phyloP scores from a whole-genome alignment of 345 rosid genomes.

The Aethionema arabicum region DNA sequence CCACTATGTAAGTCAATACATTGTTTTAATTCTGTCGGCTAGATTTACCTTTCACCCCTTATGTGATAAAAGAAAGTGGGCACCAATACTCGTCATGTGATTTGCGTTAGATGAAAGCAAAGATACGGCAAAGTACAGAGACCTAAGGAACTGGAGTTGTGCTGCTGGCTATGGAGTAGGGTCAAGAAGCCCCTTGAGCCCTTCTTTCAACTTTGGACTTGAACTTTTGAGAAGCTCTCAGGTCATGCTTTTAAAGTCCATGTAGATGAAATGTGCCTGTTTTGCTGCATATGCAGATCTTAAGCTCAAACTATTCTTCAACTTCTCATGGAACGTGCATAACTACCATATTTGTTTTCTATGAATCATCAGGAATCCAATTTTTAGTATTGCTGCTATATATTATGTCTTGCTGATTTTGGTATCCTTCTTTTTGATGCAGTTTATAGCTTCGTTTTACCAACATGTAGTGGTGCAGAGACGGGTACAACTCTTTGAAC shows the following conservation, averaged over 20 bases:
- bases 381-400: background rate
- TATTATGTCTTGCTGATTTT: conserved; percentile 14
- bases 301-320: too few relatives aligned
- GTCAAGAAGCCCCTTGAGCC: conserved; percentile 79
- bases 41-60: conserved; percentile 7
- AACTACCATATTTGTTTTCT: background rate
- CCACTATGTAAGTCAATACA: conserved; percentile 58
- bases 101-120: conserved; percentile 53
- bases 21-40: background rate
- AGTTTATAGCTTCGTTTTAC: conserved; percentile 88
- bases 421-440: conserved; percentile 37
- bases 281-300: conserved; percentile 7
- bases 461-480: conserved; percentile 92
- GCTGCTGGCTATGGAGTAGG: conserved; percentile 87
- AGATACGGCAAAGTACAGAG: conserved; percentile 47
- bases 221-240: conserved; percentile 77
- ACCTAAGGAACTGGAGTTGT: conserved; percentile 78
- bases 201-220: conserved; percentile 81
- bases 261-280: background rate
- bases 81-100: conserved; percentile 4
- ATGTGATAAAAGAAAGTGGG: conserved; percentile 23
- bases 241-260: conserved; percentile 42
- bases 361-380: background rate
- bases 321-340: background rate
- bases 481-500: conserved; percentile 56